phyloP scores from a whole-genome alignment of 257 asterid genomes.

The Solanum lycopersicoides region DNA sequence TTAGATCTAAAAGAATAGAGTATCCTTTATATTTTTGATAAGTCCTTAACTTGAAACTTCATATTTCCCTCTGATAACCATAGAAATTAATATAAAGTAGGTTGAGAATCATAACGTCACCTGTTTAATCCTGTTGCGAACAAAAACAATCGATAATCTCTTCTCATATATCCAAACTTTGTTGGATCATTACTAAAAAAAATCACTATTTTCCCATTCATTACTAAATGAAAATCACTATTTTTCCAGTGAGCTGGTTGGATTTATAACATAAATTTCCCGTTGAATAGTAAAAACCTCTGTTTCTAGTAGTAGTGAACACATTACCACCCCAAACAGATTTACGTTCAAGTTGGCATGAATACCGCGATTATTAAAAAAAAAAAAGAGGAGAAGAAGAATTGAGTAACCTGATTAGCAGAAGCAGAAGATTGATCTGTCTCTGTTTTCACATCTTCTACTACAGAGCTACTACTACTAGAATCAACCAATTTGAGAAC shows the following conservation, averaged over 20 bases:
- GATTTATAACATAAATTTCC: neutral
- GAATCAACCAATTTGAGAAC: conserved; percentile 1
- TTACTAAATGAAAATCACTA: too few relatives aligned
- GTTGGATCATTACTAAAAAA: neutral
- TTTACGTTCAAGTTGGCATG: neutral
- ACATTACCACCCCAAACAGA: neutral
- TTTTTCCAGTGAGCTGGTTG: neutral
- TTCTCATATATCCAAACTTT: neutral
- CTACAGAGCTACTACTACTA: neutral
- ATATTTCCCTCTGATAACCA: neutral
- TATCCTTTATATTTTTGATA: neutral
- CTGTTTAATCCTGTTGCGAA: neutral
- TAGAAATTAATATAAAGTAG: neutral
- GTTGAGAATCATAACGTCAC: neutral
- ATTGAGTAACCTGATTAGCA: neutral
- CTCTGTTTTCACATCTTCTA: neutral
- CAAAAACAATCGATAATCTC: neutral
- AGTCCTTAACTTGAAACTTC: neutral
- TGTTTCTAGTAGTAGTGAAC: neutral
- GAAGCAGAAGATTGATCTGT: conserved; percentile 10
- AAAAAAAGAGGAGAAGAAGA: neutral
- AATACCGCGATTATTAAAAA: neutral
- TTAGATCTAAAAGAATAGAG: neutral
- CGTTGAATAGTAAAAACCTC: neutral
- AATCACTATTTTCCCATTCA: neutral